Base-by-base conservation (phyloP, 2,329 filamentous ascomycete genomes). In the Fusarium torreyae region DNA sequence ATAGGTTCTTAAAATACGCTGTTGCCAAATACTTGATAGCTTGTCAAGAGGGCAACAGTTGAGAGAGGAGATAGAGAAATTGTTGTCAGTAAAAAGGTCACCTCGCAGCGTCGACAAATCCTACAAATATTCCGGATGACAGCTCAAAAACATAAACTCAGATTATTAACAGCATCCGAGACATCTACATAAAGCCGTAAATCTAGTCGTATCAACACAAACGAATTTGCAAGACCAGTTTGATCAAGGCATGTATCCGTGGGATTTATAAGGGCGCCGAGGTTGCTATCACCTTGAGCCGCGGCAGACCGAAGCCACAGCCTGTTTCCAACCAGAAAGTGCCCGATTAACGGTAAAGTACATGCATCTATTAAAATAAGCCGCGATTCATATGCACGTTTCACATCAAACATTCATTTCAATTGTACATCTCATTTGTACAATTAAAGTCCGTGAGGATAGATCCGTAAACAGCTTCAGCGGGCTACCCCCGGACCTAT, bases 241-340 rank as follows among this genome's bases (percentile, higher is more conserved):
- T 22, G n/a, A 34, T 33, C 7, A 43, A n/a, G 3, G 22, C 40
- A 44, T 17, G 7, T 26, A 26, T 34, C 36, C 34, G 13, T 20
- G 24, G 17, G 15, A n/a, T 24, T 34, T 34, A 42, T n/a, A 13
- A 11, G 2, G 14, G 22, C 48, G n/a, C 49, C 49, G 56, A 45
- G 40, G 50, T 44, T 58, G 22, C 18, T 18, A 10, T 33, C 14
- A 11, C 39, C 46, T 36, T 65, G 46, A 52, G 52, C 62, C 59
- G 59, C 42, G 24, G 24, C 38, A 36, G 50, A 54, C 62, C 62
- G 46, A 64, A 44, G 50, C 33, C 38, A 20, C 20, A n/a, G 22
- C 22, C 34, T n/a, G 33, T 20, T 33, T 13, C 28, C 13, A 31
- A 5, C 10, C 28, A 31, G 3, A 31, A 31, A 31, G 10, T 31